Percentiles rank a stretch among this genome's conserved stretches.
These are phyloP conservation scores for Nemania bipapillata DNA, from an alignment of 2,329 filamentous ascomycete species.

Conservation along the genomic window DNA sequence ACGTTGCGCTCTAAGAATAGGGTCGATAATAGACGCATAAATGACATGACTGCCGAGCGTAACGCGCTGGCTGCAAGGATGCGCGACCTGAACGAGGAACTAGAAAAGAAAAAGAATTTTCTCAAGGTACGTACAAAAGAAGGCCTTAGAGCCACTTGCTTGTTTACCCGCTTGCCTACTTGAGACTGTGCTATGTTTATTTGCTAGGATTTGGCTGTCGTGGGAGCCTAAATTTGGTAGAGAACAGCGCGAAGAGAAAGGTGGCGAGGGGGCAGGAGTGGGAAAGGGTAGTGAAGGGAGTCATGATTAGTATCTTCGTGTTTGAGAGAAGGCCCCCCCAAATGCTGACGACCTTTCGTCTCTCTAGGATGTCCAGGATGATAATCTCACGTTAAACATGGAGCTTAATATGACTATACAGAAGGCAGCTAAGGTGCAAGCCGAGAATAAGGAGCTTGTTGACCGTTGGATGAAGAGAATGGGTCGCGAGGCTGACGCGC, in stretches of 20 bases:
- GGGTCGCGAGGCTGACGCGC: constrained; percentile 84
- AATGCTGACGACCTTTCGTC: constrained; percentile 16
- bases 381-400: constrained; percentile 86
- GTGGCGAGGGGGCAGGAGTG: neutral
- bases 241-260: neutral
- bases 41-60: constrained; percentile 70
- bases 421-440: constrained; percentile 74
- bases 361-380: constrained; percentile 82
- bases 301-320: neutral
- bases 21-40: constrained; percentile 70
- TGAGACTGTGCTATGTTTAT: constrained; percentile 12
- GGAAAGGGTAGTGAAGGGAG: neutral
- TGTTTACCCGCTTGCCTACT: constrained; percentile 1
- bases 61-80: constrained; percentile 72
- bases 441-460: constrained; percentile 88
- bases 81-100: constrained; percentile 84
- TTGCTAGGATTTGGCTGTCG: neutral
- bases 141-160: neutral
- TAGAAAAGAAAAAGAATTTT: constrained; percentile 83
- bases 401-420: constrained; percentile 89
- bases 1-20: constrained; percentile 69
- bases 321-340: neutral
- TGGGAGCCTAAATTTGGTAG: neutral
- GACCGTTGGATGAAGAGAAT: constrained; percentile 92
- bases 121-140: constrained; percentile 69